Percentiles rank a stretch among this genome's conserved stretches.
These are phyloP conservation scores for Ilyonectria sp. DNA, from an alignment of 2,329 filamentous ascomycete genomes.

Conservation along the genomic window DNA sequence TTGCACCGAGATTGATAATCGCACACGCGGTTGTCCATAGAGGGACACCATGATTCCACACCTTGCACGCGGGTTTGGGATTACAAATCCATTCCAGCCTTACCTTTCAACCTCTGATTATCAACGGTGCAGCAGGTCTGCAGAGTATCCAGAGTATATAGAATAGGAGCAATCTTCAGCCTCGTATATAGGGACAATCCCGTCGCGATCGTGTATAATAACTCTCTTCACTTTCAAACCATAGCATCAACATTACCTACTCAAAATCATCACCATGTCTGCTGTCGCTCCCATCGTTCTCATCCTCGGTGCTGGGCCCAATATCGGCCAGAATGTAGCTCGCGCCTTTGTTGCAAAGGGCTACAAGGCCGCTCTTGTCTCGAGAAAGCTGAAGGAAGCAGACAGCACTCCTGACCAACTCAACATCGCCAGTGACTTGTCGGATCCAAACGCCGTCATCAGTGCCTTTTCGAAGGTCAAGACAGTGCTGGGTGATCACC, in stretches of 20 bases:
- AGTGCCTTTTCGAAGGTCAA: slow-evolving; percentile 35
- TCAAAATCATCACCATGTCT: neutral
- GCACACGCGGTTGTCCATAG: neutral
- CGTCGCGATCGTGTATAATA: neutral
- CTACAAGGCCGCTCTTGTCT: slow-evolving; percentile 42
- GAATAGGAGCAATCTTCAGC: neutral
- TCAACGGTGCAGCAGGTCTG: neutral
- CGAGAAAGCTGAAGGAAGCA: slow-evolving; percentile 37
- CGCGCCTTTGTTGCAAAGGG: slow-evolving; percentile 42
- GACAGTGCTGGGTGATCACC: slow-evolving; percentile 28
- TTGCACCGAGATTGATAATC: neutral
- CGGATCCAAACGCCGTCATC: slow-evolving; percentile 45
- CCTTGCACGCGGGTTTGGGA: neutral
- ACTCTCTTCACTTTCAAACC: neutral
- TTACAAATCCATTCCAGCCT: neutral
- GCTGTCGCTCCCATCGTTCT: slow-evolving; percentile 36
- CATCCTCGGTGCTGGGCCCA: slow-evolving; percentile 45
- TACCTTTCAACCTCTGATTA: neutral
- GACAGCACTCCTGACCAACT: slow-evolving; percentile 45
- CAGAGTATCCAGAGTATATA: neutral
- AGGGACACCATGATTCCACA: neutral
- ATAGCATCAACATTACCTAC: neutral
- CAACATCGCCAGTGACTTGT: slow-evolving; percentile 55
- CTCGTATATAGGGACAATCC: neutral
- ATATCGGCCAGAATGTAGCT: slow-evolving; percentile 38